A percentile compares a stretch with the other conserved stretches of the same genome.
phyloP scores from a whole-genome alignment of 2,329 filamentous ascomycete genomes.

The Aspergillus transmontanensis region DNA sequence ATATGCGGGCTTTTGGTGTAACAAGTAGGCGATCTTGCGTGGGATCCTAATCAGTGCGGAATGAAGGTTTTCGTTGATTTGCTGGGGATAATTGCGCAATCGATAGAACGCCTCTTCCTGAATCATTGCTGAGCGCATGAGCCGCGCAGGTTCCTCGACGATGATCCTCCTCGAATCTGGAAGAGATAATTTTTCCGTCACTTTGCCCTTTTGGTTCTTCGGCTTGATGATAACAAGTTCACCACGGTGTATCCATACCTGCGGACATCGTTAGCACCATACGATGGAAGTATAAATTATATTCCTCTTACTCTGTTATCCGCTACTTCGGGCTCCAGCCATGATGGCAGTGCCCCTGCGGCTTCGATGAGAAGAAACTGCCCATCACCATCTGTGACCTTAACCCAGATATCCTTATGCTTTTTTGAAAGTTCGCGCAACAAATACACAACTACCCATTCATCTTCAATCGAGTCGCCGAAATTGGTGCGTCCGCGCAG shows the following conservation, averaged over 20 bases:
- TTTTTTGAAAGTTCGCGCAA: slow-evolving; percentile 76
- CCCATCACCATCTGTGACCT: slow-evolving; percentile 83
- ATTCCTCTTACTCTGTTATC: slow-evolving; percentile 63
- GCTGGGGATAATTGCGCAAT: slow-evolving; percentile 77
- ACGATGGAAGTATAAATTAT: not conserved
- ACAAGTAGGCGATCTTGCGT: slow-evolving; percentile 75
- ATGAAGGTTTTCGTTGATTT: slow-evolving; percentile 76
- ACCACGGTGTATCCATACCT: slow-evolving; percentile 83
- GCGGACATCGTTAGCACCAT: not conserved
- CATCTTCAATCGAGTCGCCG: slow-evolving; percentile 92
- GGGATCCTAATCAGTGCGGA: slow-evolving; percentile 73
- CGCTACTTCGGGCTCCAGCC: slow-evolving; percentile 90
- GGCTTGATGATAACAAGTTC: slow-evolving; percentile 71
- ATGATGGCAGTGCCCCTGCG: slow-evolving; percentile 80
- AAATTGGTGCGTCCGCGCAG: slow-evolving; percentile 81
- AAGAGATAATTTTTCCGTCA: slow-evolving; percentile 58
- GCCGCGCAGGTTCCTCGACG: slow-evolving; percentile 54
- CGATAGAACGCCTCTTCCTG: slow-evolving; percentile 91
- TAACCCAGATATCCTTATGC: slow-evolving; percentile 76
- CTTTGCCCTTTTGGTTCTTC: slow-evolving; percentile 48
- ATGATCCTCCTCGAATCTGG: slow-evolving; percentile 67
- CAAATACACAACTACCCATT: slow-evolving; percentile 94
- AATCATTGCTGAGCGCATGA: slow-evolving; percentile 73
- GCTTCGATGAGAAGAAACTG: slow-evolving; percentile 96
- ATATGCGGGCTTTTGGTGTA: slow-evolving; percentile 73